Conservation (phyloP, 371 early-diverging fungal genomes). For the Parasitella parasitica region DNA sequence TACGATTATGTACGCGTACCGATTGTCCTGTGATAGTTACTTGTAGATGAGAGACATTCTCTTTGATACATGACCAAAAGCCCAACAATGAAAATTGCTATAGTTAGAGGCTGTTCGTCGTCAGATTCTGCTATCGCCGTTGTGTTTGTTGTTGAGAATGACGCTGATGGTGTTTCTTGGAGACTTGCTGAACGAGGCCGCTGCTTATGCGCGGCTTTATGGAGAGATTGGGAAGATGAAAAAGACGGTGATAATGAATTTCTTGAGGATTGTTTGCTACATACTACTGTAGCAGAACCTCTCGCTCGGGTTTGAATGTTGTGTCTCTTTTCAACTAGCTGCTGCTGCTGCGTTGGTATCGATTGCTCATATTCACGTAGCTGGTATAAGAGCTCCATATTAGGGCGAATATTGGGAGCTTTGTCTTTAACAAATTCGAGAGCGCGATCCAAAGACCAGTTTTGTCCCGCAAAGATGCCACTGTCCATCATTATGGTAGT, state of each 20-base stretch:
- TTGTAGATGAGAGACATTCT: neutral
- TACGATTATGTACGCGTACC: neutral
- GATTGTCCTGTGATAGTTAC: too few relatives aligned
- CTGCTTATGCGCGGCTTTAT: neutral
- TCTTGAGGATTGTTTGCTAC: neutral
- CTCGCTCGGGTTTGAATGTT: neutral
- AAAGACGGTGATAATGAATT: neutral
- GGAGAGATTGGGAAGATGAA: neutral
- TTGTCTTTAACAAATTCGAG: conserved; percentile 26
- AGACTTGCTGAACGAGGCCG: conserved; percentile 6
- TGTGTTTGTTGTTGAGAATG: neutral
- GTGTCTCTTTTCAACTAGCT: neutral
- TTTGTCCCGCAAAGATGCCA: neutral
- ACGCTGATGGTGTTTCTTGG: neutral
- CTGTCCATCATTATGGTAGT: neutral
- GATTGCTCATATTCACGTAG: conserved; percentile 30
- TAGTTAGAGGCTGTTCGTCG: neutral
- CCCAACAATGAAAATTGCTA: neutral
- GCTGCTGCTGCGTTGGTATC: neutral
- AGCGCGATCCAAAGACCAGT: conserved; percentile 22
- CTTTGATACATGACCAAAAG: neutral
- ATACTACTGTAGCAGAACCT: conserved; percentile 1
- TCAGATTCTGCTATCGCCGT: neutral
- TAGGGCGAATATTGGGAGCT: conserved; percentile 33
- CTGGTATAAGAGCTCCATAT: conserved; percentile 37